Evolutionary conservation across 257 asterid species (phyloP).

Genomic region (Scutellaria minor): DNA sequence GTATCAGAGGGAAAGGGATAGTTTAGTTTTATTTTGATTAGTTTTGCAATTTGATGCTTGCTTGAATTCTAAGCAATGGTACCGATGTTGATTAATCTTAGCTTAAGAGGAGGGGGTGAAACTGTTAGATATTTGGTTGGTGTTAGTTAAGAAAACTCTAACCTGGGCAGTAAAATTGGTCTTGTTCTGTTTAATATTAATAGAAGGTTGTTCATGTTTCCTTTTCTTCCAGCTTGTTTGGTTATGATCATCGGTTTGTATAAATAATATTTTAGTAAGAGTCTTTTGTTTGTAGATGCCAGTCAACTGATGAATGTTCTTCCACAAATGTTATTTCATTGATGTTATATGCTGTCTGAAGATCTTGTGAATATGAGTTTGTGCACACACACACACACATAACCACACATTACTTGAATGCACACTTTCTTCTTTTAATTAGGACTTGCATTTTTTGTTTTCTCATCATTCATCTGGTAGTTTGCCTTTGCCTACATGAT

Average conservation of each 20-base stretch:
- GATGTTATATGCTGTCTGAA: slow-evolving; percentile 12
- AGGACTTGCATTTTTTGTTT: background rate
- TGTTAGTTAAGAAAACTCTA: background rate
- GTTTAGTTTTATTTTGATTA: background rate
- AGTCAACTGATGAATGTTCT: background rate
- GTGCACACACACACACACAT: background rate
- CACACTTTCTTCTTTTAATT: too few relatives aligned
- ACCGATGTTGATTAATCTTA: too few relatives aligned
- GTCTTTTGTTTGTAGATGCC: background rate
- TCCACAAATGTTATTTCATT: background rate
- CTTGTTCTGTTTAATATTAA: background rate
- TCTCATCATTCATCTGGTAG: background rate
- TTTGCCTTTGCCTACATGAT: slow-evolving; percentile 1
- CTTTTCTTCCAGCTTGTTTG: background rate
- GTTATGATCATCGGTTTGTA: too few relatives aligned
- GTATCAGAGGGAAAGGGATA: background rate
- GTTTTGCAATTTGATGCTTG: background rate
- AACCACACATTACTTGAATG: background rate
- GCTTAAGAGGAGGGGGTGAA: too few relatives aligned
- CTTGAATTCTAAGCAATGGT: background rate
- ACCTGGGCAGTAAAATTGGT: background rate
- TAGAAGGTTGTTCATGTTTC: background rate
- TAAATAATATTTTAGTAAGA: background rate
- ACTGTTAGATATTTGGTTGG: too few relatives aligned
- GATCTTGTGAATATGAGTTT: background rate